Base-by-base conservation (phyloP, 495 filamentous ascomycete species). In the Daldinia concentrica region DNA sequence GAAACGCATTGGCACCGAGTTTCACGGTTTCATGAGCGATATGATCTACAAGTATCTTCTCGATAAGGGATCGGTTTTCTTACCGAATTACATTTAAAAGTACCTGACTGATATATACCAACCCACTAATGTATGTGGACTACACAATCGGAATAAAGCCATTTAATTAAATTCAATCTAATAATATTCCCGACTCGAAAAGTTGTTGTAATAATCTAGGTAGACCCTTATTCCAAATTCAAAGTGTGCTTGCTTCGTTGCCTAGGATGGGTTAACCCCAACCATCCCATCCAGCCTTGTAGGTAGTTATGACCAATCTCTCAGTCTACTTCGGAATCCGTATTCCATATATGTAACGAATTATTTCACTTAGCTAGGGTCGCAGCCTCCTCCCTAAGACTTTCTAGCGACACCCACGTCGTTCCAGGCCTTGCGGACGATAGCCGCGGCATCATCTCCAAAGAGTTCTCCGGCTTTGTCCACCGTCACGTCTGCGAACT, bases 401-500 rank as follows among this genome's bases (percentile, higher is more conserved):
- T 77, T 76, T 51, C 74, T 63, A 12, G 65, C 57, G 8, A 83
- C 81, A 15, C 80, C 81, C 1, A 83, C 81, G 30, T 79, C 75
- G 32, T 76, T 74, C 81, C 80, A 83, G 2, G 81, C 81, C 43
- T 76, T 73, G 51, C 77, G 74, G 17, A 83, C 76, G 52, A 77
- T 79, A 37, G 74, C 70, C 39, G 79, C 78, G 2, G 51, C 80
- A 14, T 79, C 77, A 4, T 78, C 77, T 5, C 77, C 80, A 39
- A 76, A 81, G 29, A 77, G 68, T 64, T 80, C 76, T 45, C 80
- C 76, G 26, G 80, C 80, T 9, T 78, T 73, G 11, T 80, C 79
- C 4, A 80, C 78, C 4, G 81, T 83, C 27, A 78, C 80, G 36
- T 82, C 80, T 24, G 81, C 79, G 65, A 83, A 83, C 71, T 83